Evolutionary conservation across 441 rosid genomes (phyloP), one percentile per base, ranked within the genome.

Genomic region (Euphorbia corollata): DNA sequence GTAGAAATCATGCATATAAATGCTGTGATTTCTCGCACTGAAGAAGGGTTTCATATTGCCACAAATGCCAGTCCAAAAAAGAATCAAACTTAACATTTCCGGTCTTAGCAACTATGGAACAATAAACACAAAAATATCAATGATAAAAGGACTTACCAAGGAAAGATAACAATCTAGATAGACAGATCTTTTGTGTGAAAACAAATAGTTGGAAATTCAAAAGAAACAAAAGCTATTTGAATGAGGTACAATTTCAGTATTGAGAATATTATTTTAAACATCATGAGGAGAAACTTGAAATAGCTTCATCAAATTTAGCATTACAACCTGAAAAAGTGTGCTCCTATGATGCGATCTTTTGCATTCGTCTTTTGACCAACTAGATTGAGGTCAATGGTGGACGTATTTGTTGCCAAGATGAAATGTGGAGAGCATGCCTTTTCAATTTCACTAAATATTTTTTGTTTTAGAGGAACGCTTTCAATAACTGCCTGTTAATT

Each of bases 261-360:
- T 51, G 5, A 53, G 30, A 34, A 41, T 7, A n/a, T 23, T 16
- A 50, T n/a, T 18, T 19, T 0, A 51, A 20, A 63, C 19, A 23
- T 63, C 20, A 8, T 15, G 5, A 47, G 20, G 16, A 32, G 3
- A 48, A 24, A 27, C 1, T 64, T 15, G 12, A 64, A 38, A 22
- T 65, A 53, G 50, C 50, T 53, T 12, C 34, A 15, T 59, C 20
- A n/a, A 47, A 27, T 68, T 15, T 3, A 36, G 3, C 8, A 27
- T n/a, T 59, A 64, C 63, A 54, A 88, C 99, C 99, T 94, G 90
- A 94, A 94, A 85, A 94, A 91, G 73, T 89, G 97, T 50, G 99
- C 97, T 7, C 99, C 99, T 71, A 93, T 76, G 34, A 93, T 87
- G 64, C 96, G 92, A 75, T 84, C 93, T 74, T 85, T 80, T 23